Evolutionary conservation across 352 stramenopile genomes (phyloP).

Genomic region (Phytophthora pluvialis): DNA sequence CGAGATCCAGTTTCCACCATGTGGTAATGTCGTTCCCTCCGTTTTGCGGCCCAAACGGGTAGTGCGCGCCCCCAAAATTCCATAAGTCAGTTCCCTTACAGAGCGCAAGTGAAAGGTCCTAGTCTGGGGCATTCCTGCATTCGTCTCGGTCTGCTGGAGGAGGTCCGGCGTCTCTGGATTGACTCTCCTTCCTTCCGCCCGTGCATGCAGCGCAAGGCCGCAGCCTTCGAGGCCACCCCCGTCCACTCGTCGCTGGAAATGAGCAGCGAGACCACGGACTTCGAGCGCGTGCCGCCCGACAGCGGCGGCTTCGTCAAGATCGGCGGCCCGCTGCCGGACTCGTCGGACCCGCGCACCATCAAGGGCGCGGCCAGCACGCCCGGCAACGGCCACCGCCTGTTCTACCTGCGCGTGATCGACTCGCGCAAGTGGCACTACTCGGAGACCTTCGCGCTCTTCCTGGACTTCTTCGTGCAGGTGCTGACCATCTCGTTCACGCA

Average conservation of each 20-base stretch:
- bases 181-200: constrained; percentile 4
- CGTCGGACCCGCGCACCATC: constrained; percentile 72
- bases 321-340: constrained; percentile 71
- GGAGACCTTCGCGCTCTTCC: constrained; percentile 84
- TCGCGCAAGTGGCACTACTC: constrained; percentile 91
- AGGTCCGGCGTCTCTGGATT: background rate
- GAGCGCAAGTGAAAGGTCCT: constrained; percentile 19
- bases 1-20: constrained; percentile 29
- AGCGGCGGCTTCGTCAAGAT: constrained; percentile 81
- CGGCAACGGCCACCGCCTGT: constrained; percentile 70
- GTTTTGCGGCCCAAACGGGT: constrained; percentile 14
- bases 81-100: constrained; percentile 41
- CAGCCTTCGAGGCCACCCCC: constrained; percentile 33
- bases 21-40: constrained; percentile 12
- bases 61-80: constrained; percentile 16
- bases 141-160: constrained; percentile 1
- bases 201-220: constrained; percentile 39
- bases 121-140: constrained; percentile 20
- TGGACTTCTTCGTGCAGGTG: constrained; percentile 89
- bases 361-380: constrained; percentile 50
- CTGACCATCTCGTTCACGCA: constrained; percentile 82
- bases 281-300: constrained; percentile 60
- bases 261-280: constrained; percentile 55
- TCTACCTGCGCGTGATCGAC: constrained; percentile 85
- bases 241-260: constrained; percentile 38